Percentiles rank a stretch among this genome's conserved stretches.
These are phyloP conservation scores for Magnaporthiopsis incrustans DNA, from an alignment of 2,329 filamentous ascomycete genomes.

Conservation along the genomic window DNA sequence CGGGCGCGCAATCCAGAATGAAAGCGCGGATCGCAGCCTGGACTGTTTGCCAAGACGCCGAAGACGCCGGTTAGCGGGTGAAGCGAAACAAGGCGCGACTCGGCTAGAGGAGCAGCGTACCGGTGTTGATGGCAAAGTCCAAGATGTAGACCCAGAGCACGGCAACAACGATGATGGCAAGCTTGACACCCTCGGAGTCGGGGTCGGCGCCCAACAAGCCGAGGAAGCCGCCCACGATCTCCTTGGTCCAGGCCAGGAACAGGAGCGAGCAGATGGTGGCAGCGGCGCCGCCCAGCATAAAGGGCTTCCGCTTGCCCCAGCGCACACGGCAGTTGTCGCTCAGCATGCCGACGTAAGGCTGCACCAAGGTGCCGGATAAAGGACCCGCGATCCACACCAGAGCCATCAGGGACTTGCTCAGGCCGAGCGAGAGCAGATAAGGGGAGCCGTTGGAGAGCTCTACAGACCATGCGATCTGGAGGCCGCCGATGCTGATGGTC, in stretches of 20 bases:
- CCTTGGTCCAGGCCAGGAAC: conserved; percentile 65
- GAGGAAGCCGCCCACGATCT: conserved; percentile 61
- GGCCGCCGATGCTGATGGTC: conserved; percentile 76
- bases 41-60: conserved; percentile 35
- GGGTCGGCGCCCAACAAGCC: conserved; percentile 61
- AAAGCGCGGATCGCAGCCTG: conserved; percentile 88
- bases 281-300: conserved; percentile 63
- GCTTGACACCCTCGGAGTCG: conserved; percentile 57
- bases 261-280: conserved; percentile 62
- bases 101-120: conserved; percentile 31
- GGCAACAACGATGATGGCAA: conserved; percentile 65
- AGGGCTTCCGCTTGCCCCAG: conserved; percentile 75
- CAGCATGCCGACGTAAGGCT: conserved; percentile 74
- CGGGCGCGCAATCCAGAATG: conserved; percentile 86
- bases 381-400: conserved; percentile 81
- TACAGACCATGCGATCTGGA: conserved; percentile 94
- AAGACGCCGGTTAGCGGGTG: not conserved
- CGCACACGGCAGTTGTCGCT: conserved; percentile 68
- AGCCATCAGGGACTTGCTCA: conserved; percentile 76
- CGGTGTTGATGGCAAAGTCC: conserved; percentile 92
- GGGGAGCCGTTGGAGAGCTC: conserved; percentile 90
- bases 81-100: not conserved
- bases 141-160: conserved; percentile 83
- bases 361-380: conserved; percentile 68
- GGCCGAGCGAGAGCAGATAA: conserved; percentile 69